Evolutionary conservation across 75 land plant species (phyloP).

Genomic region (Larix kaempferi): DNA sequence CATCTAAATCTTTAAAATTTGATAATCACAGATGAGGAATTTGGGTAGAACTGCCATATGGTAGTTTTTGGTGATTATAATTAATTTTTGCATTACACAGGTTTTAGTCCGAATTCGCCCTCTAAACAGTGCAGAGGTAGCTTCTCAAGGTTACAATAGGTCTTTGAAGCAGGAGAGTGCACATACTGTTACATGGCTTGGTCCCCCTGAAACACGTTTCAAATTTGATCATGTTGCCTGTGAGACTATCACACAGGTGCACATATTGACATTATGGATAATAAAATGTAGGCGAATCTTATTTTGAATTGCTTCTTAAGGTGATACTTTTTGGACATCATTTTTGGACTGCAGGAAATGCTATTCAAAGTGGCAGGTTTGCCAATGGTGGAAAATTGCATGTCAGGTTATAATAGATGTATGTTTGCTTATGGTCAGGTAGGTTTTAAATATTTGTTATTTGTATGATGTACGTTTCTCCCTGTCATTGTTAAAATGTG

Average conservation of each 20-base stretch:
- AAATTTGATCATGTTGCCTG: slow-evolving; percentile 97
- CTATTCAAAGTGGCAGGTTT: slow-evolving; percentile 85
- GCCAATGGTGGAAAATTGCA: slow-evolving; percentile 97
- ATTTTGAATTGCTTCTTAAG: not conserved
- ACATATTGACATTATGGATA: not conserved
- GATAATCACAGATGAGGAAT: too few species aligned
- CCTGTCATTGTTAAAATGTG: not conserved
- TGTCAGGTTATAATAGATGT: slow-evolving; percentile 98
- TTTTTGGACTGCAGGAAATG: slow-evolving; percentile 57
- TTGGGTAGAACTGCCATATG: too few species aligned
- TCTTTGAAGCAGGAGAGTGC: slow-evolving; percentile 92
- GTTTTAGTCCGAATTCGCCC: slow-evolving; percentile 90
- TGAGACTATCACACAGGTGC: slow-evolving; percentile 82
- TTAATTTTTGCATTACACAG: slow-evolving; percentile 26
- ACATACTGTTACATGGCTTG: slow-evolving; percentile 76
- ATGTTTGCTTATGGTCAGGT: slow-evolving; percentile 99
- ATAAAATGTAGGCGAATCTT: not conserved
- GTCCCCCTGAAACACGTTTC: slow-evolving; percentile 87
- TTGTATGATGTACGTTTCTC: not conserved
- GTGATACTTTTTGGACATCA: slow-evolving; percentile 3
- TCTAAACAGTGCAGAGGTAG: slow-evolving; percentile 52
- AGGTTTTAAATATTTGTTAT: slow-evolving; percentile 9
- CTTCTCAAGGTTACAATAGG: slow-evolving; percentile 55
- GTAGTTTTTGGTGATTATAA: slow-evolving; percentile 7
- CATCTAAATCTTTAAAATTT: too few species aligned